Evolutionary conservation across 2,329 filamentous ascomycete genomes (phyloP).

Genomic region (Aspergillus unguis): DNA sequence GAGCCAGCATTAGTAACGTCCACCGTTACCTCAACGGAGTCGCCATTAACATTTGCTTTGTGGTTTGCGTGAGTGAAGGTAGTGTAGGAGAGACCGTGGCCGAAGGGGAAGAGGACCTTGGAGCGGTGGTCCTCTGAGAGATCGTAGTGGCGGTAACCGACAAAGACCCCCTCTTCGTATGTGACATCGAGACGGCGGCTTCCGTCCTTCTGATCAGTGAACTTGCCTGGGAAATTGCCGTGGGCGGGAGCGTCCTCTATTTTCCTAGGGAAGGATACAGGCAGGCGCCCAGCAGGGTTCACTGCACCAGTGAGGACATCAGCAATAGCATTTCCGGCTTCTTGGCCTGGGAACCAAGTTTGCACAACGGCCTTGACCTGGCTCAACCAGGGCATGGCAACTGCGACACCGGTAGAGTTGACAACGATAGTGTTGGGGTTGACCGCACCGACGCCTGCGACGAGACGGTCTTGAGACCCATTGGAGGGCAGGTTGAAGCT

Average conservation of each 20-base stretch:
- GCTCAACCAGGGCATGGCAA: slow-evolving; percentile 59
- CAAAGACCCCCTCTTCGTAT: slow-evolving; percentile 70
- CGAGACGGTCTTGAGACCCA: slow-evolving; percentile 7
- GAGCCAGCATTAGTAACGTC: slow-evolving; percentile 4
- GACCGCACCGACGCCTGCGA: slow-evolving; percentile 9
- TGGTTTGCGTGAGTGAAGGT: slow-evolving; percentile 49
- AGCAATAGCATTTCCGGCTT: slow-evolving; percentile 65
- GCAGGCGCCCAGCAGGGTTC: slow-evolving; percentile 67
- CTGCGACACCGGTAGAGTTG: slow-evolving; percentile 8
- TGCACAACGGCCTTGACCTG: slow-evolving; percentile 65
- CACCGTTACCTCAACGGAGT: not conserved
- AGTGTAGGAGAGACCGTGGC: slow-evolving; percentile 71
- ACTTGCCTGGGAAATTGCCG: slow-evolving; percentile 69
- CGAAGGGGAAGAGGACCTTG: slow-evolving; percentile 66
- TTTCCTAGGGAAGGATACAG: slow-evolving; percentile 58
- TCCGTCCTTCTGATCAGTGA: slow-evolving; percentile 53
- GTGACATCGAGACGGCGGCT: slow-evolving; percentile 27
- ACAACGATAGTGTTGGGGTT: slow-evolving; percentile 14
- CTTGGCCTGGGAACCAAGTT: slow-evolving; percentile 68
- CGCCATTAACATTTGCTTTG: not conserved
- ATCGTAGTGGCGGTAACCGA: slow-evolving; percentile 73
- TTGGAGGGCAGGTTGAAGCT: slow-evolving; percentile 13
- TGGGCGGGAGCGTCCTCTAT: slow-evolving; percentile 67
- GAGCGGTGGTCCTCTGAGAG: slow-evolving; percentile 46
- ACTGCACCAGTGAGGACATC: slow-evolving; percentile 63